These are phyloP conservation scores for Noccaea bulbosa DNA, from an alignment of 345 rosid genomes.

Conservation along the genomic window DNA sequence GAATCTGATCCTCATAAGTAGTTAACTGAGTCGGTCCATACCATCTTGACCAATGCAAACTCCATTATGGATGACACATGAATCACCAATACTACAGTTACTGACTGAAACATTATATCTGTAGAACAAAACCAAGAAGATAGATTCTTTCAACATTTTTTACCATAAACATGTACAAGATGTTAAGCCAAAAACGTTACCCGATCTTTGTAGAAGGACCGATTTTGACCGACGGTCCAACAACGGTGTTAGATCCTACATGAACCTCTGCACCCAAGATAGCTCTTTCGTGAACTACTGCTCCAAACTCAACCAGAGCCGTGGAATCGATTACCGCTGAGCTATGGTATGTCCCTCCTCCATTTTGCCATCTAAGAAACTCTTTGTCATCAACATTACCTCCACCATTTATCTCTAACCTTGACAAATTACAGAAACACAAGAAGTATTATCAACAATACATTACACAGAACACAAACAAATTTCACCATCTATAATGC, in stretches of 20 bases:
- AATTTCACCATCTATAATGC: not conserved
- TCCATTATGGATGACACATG: constrained; percentile 73
- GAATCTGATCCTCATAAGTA: not conserved
- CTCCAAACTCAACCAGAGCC: constrained; percentile 60
- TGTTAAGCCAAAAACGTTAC: constrained; percentile 38
- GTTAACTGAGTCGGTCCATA: constrained; percentile 36
- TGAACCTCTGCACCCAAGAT: constrained; percentile 60
- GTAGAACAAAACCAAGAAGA: constrained; percentile 11
- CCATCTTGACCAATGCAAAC: constrained; percentile 94
- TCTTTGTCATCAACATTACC: constrained; percentile 31
- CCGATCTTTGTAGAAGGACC: constrained; percentile 66
- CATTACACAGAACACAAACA: not conserved
- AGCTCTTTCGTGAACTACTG: constrained; percentile 61
- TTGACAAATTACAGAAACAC: constrained; percentile 30
- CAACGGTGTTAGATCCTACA: constrained; percentile 68
- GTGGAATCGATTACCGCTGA: constrained; percentile 64
- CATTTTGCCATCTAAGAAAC: constrained; percentile 61
- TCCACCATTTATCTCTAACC: constrained; percentile 45
- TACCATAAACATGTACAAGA: not conserved
- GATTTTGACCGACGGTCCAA: constrained; percentile 65
- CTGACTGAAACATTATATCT: constrained; percentile 71
- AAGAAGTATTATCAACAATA: constrained; percentile 23
- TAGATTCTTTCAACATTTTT: constrained; percentile 7
- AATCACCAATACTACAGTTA: constrained; percentile 72
- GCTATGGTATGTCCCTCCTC: constrained; percentile 67